Evolutionary conservation across 139 green algal species (phyloP).

Genomic region (Chlorella sp.): DNA sequence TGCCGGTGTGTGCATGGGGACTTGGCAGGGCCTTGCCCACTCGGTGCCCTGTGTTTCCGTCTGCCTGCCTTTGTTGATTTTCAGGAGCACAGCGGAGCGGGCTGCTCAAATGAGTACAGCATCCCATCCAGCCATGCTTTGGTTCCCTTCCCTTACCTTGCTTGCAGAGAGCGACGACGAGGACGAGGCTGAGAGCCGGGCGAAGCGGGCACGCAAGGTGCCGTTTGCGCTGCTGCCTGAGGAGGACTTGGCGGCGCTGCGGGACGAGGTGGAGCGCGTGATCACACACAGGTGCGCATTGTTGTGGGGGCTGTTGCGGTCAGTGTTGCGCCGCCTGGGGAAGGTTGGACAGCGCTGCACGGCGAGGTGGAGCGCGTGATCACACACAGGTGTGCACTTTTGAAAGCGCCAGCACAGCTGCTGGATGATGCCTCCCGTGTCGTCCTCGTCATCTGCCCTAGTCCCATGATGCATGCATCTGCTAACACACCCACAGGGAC

Average conservation of each 20-base stretch:
- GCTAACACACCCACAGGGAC: too few species aligned
- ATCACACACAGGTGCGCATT: constrained; percentile 43
- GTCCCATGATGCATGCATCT: too few species aligned
- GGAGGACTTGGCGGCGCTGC: constrained; percentile 61
- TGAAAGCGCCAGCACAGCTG: not conserved
- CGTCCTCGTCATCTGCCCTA: too few species aligned
- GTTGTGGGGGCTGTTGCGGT: too few species aligned
- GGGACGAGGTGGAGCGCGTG: constrained; percentile 73
- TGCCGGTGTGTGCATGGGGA: constrained; percentile 14
- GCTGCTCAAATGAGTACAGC: too few species aligned
- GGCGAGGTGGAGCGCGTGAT: constrained; percentile 73
- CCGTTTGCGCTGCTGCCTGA: constrained; percentile 6
- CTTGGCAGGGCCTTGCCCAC: too few species aligned
- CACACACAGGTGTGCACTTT: constrained; percentile 32
- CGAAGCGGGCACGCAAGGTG: constrained; percentile 12
- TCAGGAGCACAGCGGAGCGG: too few species aligned
- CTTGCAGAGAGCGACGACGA: constrained; percentile 26
- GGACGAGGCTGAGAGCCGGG: constrained; percentile 34
- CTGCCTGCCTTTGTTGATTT: too few species aligned
- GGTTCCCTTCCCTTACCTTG: not conserved
- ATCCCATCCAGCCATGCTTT: too few species aligned
- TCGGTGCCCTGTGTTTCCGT: too few species aligned
- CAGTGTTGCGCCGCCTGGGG: too few species aligned
- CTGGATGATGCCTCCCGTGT: too few species aligned
- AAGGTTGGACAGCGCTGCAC: constrained; percentile 65